These are phyloP conservation scores for Cladosporium halotolerans DNA, from an alignment of 2,329 filamentous ascomycete genomes.

Conservation along the genomic window DNA sequence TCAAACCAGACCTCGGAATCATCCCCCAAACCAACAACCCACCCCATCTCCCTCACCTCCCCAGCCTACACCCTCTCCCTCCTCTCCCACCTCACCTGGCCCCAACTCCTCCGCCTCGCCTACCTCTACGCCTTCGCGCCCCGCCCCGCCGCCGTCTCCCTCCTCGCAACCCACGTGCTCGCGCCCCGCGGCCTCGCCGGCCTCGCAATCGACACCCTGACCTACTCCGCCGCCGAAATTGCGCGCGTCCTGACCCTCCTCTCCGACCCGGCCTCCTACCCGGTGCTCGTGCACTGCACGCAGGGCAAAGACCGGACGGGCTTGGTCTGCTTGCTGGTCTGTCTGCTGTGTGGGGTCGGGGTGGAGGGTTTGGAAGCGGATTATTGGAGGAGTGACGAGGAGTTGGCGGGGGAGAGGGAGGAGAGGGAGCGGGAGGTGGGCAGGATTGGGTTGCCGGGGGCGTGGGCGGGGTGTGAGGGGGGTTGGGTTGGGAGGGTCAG, in stretches of 20 bases:
- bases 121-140: conserved; percentile 60
- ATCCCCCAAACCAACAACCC: conserved; percentile 37
- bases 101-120: conserved; percentile 57
- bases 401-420: conserved; percentile 56
- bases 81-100: conserved; percentile 62
- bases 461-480: conserved; percentile 61
- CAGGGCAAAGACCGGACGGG: conserved; percentile 85
- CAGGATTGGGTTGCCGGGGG: conserved; percentile 64
- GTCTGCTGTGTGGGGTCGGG: conserved; percentile 58
- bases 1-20: not conserved
- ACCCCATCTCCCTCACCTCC: conserved; percentile 67
- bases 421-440: conserved; percentile 61
- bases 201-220: conserved; percentile 62
- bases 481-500: conserved; percentile 58
- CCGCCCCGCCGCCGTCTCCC: conserved; percentile 60
- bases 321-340: conserved; percentile 59
- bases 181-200: conserved; percentile 64
- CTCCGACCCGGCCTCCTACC: conserved; percentile 47
- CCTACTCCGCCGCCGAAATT: conserved; percentile 60
- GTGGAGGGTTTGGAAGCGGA: conserved; percentile 60
- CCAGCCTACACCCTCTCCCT: conserved; percentile 62
- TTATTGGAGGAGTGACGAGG: conserved; percentile 60
- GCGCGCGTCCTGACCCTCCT: conserved; percentile 47
- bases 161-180: conserved; percentile 68
- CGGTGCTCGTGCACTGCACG: conserved; percentile 73